These are phyloP conservation scores for Diutina scorzettiae DNA, from an alignment of 1,139 yeast species.

Conservation along the genomic window DNA sequence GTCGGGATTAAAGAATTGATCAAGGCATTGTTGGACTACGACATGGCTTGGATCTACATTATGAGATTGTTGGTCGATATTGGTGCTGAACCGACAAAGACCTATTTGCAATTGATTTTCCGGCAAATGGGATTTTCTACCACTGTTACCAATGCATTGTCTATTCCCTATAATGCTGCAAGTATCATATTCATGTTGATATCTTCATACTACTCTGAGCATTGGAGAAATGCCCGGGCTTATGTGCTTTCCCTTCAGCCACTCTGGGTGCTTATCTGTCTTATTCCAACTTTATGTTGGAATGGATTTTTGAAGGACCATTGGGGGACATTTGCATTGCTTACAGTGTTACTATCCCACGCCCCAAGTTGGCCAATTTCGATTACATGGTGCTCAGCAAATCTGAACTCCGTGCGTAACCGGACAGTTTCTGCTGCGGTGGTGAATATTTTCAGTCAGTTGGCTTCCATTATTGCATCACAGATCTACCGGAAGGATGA, in stretches of 20 bases:
- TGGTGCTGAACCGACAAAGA: not conserved
- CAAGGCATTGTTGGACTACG: slow-evolving; percentile 36
- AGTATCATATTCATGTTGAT: not conserved
- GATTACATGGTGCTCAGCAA: slow-evolving; percentile 15
- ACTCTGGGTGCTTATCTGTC: slow-evolving; percentile 1
- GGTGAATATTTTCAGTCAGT: slow-evolving; percentile 15
- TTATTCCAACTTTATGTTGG: not conserved
- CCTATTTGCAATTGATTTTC: not conserved
- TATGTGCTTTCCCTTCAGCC: not conserved
- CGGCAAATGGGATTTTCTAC: slow-evolving; percentile 5
- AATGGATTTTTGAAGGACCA: not conserved
- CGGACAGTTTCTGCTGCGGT: slow-evolving; percentile 17
- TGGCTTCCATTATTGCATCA: slow-evolving; percentile 12
- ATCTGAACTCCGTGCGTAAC: slow-evolving; percentile 13
- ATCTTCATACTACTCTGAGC: not conserved
- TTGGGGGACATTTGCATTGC: slow-evolving; percentile 3
- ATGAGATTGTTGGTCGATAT: slow-evolving; percentile 22
- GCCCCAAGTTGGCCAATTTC: slow-evolving; percentile 12
- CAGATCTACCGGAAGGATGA: slow-evolving; percentile 5
- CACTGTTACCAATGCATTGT: slow-evolving; percentile 4
- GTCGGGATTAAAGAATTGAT: slow-evolving; percentile 16
- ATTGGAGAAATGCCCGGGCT: slow-evolving; percentile 1
- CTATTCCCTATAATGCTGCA: not conserved
- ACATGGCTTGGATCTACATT: slow-evolving; percentile 46
- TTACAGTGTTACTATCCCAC: not conserved